Percentiles rank a stretch among this genome's conserved stretches.
Conservation (phyloP, 495 filamentous ascomycete genomes). For the Penicillium paxilli region DNA sequence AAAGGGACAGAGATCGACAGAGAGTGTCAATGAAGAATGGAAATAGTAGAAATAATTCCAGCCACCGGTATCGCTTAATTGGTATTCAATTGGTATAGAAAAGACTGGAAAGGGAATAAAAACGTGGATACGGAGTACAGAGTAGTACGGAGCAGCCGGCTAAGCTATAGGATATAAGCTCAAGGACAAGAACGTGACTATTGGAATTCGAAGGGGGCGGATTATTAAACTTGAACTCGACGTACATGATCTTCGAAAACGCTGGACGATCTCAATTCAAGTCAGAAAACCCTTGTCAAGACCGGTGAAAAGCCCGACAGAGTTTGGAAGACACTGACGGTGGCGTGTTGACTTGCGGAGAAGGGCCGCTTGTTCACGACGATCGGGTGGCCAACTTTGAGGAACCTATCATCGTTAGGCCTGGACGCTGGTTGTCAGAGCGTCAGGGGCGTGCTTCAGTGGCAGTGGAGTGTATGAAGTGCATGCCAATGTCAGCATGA, state of each 20-base stretch:
- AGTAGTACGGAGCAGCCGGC: not conserved
- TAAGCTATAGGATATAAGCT: constrained; percentile 13
- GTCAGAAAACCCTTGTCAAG: not conserved
- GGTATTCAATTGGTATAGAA: not conserved
- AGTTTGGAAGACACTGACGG: constrained; percentile 1
- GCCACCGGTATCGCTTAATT: not conserved
- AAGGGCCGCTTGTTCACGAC: not conserved
- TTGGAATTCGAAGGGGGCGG: not conserved
- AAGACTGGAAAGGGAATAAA: not conserved
- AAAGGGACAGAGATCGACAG: constrained; percentile 2
- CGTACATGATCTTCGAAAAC: not conserved
- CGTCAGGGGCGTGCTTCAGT: not conserved
- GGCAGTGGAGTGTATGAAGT: not conserved
- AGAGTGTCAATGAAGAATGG: not conserved
- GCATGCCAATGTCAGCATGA: not conserved
- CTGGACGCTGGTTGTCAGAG: not conserved
- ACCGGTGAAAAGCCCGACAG: not conserved
- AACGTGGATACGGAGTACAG: too few species aligned
- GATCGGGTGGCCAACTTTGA: constrained; percentile 1
- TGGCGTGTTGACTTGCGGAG: not conserved
- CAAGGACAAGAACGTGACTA: not conserved
- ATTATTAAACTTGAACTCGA: not conserved
- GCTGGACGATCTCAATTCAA: not conserved
- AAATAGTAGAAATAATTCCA: not conserved
- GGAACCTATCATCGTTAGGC: not conserved